Base-by-base conservation (phyloP, 2,329 filamentous ascomycete species). In the Fusarium bulbicola region DNA sequence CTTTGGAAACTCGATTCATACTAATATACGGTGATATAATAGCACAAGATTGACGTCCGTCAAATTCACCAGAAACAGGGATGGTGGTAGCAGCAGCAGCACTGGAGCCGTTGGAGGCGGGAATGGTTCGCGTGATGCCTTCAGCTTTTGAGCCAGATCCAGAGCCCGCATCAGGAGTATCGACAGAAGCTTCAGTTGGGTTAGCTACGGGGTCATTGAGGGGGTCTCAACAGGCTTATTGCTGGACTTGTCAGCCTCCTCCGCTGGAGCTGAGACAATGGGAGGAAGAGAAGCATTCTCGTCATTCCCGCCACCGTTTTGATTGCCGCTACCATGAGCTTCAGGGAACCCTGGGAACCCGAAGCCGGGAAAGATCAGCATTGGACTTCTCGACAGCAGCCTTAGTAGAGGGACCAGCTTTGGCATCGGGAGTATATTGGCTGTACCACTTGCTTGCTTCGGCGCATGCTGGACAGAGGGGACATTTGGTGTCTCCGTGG, bases 361-460 rank as follows among this genome's bases (percentile, higher is more conserved):
- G 12, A 67, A 62, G 34, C 34, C 24, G 18, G 36, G 43, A 36
- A 58, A 58, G n/a, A 34, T 30, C 53, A 42, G 45, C 40, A n/a
- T 58, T 40, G 10, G 42, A 40, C 43, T 65, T 50, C 49, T 74
- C 36, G 15, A 49, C 60, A 39, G 65, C 30, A 21, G 40, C 53
- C 10, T 43, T 56, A 16, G 40, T 32, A 18, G 40, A 58, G 42
- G 56, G 46, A 32, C 53, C 53, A 24, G 45, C 58, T 47, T 60
- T 54, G 12, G 61, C 49, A 26, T 36, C 20, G 21, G 73, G 73
- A 15, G 74, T 36, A 20, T 68, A 77, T 57, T 75, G 70, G 39
- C 74, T 75, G 43, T 76, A 75, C 73, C 68, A 75, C 28, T 75
- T 70, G 36, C 66, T 77, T 24, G 66, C 54, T 36, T 49, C 32